Evolutionary conservation across 2,329 filamentous ascomycete species (phyloP).

Genomic region (Paecilomyces sp.): DNA sequence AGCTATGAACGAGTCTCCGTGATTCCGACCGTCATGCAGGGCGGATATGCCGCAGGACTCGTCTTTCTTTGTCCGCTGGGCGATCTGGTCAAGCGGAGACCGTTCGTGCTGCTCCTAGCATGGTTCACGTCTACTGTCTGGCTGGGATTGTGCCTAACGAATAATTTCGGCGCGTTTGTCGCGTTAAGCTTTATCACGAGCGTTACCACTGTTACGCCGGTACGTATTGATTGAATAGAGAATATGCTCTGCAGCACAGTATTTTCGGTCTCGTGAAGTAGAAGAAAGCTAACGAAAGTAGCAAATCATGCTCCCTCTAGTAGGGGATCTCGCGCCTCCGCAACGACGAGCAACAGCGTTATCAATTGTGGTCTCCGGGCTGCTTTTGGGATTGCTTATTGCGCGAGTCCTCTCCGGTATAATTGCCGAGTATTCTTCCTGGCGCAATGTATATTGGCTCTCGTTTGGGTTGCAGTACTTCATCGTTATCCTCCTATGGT

Average conservation of each 20-base stretch:
- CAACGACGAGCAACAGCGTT: constrained; percentile 62
- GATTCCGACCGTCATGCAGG: constrained; percentile 71
- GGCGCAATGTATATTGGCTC: constrained; percentile 75
- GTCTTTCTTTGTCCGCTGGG: constrained; percentile 70
- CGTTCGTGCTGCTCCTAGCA: constrained; percentile 62
- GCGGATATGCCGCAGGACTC: constrained; percentile 68
- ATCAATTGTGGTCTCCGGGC: constrained; percentile 66
- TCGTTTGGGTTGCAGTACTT: constrained; percentile 63
- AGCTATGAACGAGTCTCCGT: constrained; percentile 59
- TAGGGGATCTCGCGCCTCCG: constrained; percentile 68
- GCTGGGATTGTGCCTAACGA: constrained; percentile 65
- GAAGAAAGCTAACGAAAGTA: constrained; percentile 2
- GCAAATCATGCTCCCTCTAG: constrained; percentile 70
- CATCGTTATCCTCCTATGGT: constrained; percentile 58
- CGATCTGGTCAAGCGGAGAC: constrained; percentile 59
- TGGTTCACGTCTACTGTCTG: constrained; percentile 60
- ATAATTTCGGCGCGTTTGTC: constrained; percentile 57
- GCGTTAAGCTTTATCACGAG: constrained; percentile 66
- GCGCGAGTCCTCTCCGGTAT: constrained; percentile 70
- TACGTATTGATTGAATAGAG: constrained; percentile 4
- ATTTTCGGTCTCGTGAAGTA: not conserved
- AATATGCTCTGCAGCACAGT: not conserved
- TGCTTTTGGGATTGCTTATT: constrained; percentile 68
- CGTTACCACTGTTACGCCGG: constrained; percentile 71
- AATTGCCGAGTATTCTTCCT: constrained; percentile 64